Base-by-base conservation (phyloP, 2,329 filamentous ascomycete species). In the Orbilia ellipsospora region DNA sequence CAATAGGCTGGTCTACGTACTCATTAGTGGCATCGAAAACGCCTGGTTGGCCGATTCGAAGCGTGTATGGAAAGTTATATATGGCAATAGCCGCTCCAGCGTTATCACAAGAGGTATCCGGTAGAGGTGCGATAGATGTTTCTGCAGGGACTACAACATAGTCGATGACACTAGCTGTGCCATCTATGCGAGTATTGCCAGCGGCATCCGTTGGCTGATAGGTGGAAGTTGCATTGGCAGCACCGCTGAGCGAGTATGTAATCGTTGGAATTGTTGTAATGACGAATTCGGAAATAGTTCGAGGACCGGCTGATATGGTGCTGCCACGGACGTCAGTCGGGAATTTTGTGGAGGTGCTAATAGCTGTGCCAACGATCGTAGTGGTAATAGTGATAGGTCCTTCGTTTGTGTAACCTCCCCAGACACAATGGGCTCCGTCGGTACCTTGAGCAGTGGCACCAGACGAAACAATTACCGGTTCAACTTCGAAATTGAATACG, bases 201-300 rank as follows among this genome's bases (percentile, higher is more conserved):
- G 28, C 55, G 20, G 26, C 8, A 18, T 59, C 55, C 18, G 55
- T 59, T 42, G 55, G 55, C 31, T 59, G 55, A 20, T 40, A 40
- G 26, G 55, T 59, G 16, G 55, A 40, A 20, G 10, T 44, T 6
- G 31, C 18, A 42, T 42, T 59, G 13, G 20, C 13, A 18, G 55
- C 1, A 7, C 28, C 26, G 28, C 55, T 42, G 1, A 59, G 28
- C 2, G 55, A 42, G 16, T 59, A 59, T 59, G 55, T 59, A 3
- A 59, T 42, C 28, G 55, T 59, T 59, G 55, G 55, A 13, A 59
- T 59, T 15, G 55, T 59, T 2, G 31, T 59, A n/a, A 5, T 42
- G 26, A 40, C 16, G 13, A 59, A 42, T 44, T 40, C 55, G 28
- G 28, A 2, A 5, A 61, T 48, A 15, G 56, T 61, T 2, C 16